phyloP scores from a whole-genome alignment of 2,329 filamentous ascomycete species.

The Mariannaea sp. region DNA sequence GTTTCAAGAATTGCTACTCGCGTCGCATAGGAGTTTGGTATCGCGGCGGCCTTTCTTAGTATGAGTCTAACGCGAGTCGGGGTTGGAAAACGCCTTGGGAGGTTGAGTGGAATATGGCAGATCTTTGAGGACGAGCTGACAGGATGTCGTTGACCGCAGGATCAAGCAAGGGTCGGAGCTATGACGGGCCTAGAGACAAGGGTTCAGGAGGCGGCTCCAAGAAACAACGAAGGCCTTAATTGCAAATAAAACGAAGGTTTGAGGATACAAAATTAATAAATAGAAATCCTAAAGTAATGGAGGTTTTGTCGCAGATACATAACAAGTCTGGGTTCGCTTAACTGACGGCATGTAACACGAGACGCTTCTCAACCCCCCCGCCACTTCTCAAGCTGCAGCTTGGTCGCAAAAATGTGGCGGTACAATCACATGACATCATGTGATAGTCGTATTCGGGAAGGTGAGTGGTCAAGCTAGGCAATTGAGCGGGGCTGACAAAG shows the following conservation, averaged over 20 bases:
- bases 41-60: conserved; percentile 1
- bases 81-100: conserved; percentile 8
- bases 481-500: conserved; percentile 16
- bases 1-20: conserved; percentile 20
- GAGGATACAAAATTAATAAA: background rate
- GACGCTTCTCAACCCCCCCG: conserved; percentile 23
- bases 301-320: conserved; percentile 23
- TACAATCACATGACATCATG: conserved; percentile 40
- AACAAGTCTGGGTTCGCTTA: conserved; percentile 31
- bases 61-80: background rate
- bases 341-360: conserved; percentile 35
- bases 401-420: conserved; percentile 34
- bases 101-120: conserved; percentile 18
- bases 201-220: conserved; percentile 28
- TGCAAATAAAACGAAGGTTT: background rate
- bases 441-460: conserved; percentile 20
- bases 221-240: conserved; percentile 12
- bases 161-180: conserved; percentile 14
- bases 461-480: conserved; percentile 23
- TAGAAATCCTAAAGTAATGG: conserved; percentile 22
- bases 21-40: conserved; percentile 35
- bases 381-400: conserved; percentile 23
- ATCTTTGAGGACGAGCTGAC: conserved; percentile 16
- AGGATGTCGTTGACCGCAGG: conserved; percentile 15
- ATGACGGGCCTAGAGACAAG: conserved; percentile 6